Evolutionary conservation across 1,284 basidiomycete genomes (phyloP).

Genomic region (Irpex rosettiformis): DNA sequence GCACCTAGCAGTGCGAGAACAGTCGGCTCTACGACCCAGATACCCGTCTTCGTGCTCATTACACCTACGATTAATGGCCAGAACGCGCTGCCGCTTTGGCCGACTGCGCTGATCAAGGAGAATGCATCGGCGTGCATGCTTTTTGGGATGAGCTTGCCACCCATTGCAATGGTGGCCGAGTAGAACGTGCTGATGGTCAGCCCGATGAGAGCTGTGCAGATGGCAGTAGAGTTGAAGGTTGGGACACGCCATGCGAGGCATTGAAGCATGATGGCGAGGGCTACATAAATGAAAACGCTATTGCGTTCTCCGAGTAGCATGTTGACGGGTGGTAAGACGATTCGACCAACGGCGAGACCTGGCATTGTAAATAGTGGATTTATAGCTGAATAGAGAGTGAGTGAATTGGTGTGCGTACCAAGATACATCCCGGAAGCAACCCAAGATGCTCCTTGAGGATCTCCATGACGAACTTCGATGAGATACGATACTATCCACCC

Average conservation of each 20-base stretch:
- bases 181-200: constrained; percentile 34
- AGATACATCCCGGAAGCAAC: constrained; percentile 32
- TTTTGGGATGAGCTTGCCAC: constrained; percentile 28
- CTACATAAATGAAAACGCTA: constrained; percentile 29
- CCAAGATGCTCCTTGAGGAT: constrained; percentile 30
- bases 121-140: constrained; percentile 32
- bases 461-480: constrained; percentile 27
- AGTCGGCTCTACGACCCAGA: constrained; percentile 31
- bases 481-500: constrained; percentile 33
- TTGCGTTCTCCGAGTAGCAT: constrained; percentile 30
- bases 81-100: constrained; percentile 32
- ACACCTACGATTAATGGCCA: constrained; percentile 32
- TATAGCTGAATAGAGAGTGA: not conserved
- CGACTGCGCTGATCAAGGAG: constrained; percentile 30
- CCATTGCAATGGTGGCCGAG: constrained; percentile 28
- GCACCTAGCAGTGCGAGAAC: constrained; percentile 26
- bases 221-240: constrained; percentile 28
- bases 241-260: constrained; percentile 30
- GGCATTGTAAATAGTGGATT: not conserved
- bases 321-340: constrained; percentile 29
- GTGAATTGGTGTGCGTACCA: constrained; percentile 15
- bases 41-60: constrained; percentile 32
- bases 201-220: constrained; percentile 32
- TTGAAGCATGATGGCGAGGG: constrained; percentile 28
- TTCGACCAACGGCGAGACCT: constrained; percentile 31